These are phyloP conservation scores for Phascolomyces articulosus DNA, from an alignment of 371 early-diverging fungal species.

Conservation along the genomic window DNA sequence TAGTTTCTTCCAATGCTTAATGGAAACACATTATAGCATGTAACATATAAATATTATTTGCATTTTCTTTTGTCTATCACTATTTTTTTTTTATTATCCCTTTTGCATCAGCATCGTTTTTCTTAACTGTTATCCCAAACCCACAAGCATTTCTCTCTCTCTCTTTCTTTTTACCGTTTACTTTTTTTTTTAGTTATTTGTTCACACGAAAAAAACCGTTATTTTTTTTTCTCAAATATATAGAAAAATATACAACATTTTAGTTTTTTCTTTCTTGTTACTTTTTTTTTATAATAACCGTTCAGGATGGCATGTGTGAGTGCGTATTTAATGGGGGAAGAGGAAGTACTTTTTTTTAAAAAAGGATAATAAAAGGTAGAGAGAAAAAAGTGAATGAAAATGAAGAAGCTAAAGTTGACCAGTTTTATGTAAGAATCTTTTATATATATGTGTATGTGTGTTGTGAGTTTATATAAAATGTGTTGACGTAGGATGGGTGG, in stretches of 20 bases:
- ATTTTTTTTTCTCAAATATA: background rate
- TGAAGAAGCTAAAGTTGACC: no score
- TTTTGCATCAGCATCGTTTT: background rate
- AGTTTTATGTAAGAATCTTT: no score
- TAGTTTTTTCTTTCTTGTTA: background rate
- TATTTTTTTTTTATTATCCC: background rate
- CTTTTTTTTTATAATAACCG: background rate
- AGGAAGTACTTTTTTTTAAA: no score
- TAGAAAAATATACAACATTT: slow-evolving; percentile 1
- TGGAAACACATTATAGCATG: slow-evolving; percentile 10
- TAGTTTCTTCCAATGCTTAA: slow-evolving; percentile 9
- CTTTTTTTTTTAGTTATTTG: slow-evolving; percentile 1
- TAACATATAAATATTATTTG: background rate
- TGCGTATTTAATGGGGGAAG: background rate
- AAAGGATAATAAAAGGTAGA: no score
- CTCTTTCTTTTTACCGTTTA: background rate
- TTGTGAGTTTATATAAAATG: no score
- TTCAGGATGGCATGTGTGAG: no score
- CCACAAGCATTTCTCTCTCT: background rate
- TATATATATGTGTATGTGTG: background rate
- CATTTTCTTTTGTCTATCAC: background rate
- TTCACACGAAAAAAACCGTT: background rate
- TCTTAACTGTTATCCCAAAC: background rate
- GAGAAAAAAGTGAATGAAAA: no score
- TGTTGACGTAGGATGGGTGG: no score